These are phyloP conservation scores for Talinum fruticosum DNA, from an alignment of 148 eudicot species.

Conservation along the genomic window DNA sequence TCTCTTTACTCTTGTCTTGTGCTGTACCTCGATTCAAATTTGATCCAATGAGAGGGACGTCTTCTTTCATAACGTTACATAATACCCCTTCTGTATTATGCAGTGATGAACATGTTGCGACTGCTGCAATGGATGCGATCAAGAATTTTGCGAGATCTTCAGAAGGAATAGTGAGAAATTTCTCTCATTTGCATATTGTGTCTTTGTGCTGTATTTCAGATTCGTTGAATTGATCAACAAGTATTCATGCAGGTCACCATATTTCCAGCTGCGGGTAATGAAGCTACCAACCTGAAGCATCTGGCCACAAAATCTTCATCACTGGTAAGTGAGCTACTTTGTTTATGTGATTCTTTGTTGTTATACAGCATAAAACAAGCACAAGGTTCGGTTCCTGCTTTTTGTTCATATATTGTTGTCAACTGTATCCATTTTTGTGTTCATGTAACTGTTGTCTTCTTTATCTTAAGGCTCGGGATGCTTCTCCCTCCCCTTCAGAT, in stretches of 20 bases:
- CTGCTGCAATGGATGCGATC: slow-evolving; percentile 79
- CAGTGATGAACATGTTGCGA: slow-evolving; percentile 79
- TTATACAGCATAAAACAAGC: not conserved
- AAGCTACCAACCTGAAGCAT: slow-evolving; percentile 58
- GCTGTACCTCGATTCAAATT: no score
- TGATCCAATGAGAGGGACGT: no score
- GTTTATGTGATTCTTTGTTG: not conserved
- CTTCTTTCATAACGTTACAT: no score
- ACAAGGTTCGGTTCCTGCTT: not conserved
- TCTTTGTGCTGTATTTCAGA: slow-evolving; percentile 17
- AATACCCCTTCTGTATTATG: slow-evolving; percentile 20
- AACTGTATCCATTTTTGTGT: no score
- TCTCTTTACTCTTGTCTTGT: not conserved
- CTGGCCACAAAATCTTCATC: slow-evolving; percentile 63
- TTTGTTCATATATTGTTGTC: not conserved
- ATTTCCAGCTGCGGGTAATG: slow-evolving; percentile 58
- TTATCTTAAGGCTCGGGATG: no score
- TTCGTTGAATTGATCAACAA: slow-evolving; percentile 7
- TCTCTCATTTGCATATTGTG: slow-evolving; percentile 8
- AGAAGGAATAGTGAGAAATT: slow-evolving; percentile 64
- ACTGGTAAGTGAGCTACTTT: slow-evolving; percentile 42
- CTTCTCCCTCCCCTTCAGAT: no score
- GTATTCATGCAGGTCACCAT: slow-evolving; percentile 49
- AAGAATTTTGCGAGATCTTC: slow-evolving; percentile 53
- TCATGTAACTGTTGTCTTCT: no score